phyloP scores from a whole-genome alignment of 768 basidiomycete genomes.

The Leccinum uliginosum region DNA sequence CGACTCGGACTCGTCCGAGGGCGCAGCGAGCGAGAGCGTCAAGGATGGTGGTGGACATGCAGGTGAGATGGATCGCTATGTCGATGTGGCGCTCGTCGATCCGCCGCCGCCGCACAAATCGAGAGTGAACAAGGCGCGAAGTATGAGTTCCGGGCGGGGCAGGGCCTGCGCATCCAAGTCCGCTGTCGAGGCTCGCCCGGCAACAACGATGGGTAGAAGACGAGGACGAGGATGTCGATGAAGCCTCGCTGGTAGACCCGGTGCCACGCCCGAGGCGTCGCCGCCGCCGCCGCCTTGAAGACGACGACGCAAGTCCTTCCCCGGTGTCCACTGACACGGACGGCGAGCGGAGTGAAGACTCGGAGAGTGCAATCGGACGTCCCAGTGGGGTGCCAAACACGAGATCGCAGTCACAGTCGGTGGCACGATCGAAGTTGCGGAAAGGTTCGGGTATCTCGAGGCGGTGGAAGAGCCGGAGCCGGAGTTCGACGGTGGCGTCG shows the following conservation, averaged over 20 bases:
- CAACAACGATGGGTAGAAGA: slow-evolving; percentile 53
- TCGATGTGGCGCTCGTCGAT: slow-evolving; percentile 24
- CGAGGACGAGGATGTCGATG: slow-evolving; percentile 33
- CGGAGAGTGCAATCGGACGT: slow-evolving; percentile 8
- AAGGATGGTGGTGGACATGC: slow-evolving; percentile 13
- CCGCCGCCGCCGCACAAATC: slow-evolving; percentile 1
- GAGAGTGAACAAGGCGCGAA: slow-evolving; percentile 37
- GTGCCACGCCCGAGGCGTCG: slow-evolving; percentile 1
- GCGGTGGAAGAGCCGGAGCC: slow-evolving; percentile 41
- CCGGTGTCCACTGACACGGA: slow-evolving; percentile 63
- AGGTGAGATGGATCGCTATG: slow-evolving; percentile 32
- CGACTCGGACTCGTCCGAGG: slow-evolving; percentile 65
- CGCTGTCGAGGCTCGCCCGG: slow-evolving; percentile 55
- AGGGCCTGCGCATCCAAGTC: slow-evolving; percentile 52
- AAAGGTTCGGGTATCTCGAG: slow-evolving; percentile 24
- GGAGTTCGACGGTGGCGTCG: slow-evolving; percentile 64
- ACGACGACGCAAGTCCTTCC: slow-evolving; percentile 51
- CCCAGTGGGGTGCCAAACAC: not conserved
- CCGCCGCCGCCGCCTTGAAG: slow-evolving; percentile 33
- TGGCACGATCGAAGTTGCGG: slow-evolving; percentile 29
- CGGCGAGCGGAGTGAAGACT: slow-evolving; percentile 38
- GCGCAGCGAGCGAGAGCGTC: slow-evolving; percentile 16
- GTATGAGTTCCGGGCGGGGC: slow-evolving; percentile 18
- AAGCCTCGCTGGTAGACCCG: not conserved
- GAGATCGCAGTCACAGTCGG: slow-evolving; percentile 25